Evolutionary conservation across 805 yeast genomes (phyloP), one percentile per base, ranked within the genome.

Genomic region (Schwanniomyces sp.): DNA sequence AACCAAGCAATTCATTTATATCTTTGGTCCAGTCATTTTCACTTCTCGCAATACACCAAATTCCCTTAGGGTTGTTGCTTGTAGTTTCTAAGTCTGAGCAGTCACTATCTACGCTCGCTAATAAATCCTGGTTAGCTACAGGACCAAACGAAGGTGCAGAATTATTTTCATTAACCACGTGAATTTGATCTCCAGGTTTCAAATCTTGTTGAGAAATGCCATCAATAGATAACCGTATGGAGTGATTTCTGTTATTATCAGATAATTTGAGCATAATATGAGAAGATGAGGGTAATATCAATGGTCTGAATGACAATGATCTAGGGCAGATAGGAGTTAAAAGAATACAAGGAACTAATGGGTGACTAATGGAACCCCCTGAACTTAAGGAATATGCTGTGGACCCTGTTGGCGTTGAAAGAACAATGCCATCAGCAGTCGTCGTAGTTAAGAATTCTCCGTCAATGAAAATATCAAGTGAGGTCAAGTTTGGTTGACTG

Each of bases 321-420:
- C 96, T 69, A 7, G 98, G 97, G 61, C 97, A 91, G 43, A 91
- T 88, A 9, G 97, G 97, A 0, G 97, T 88, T 28, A 91, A 65
- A 41, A 91, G 69, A 9, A 89, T 84, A 50, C 94, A 85, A 12
- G 90, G 86, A 7, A 91, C 96, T 44, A 84, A 69, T 0, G 98
- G 97, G 53, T 91, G 95, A 1, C 89, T 92, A 49, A 91, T 91
- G 11, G 96, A 83, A 1, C 98, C 98, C 11, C 98, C 97, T 0
- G 96, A 82, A 26, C 89, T 81, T 44, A 91, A 70, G 0, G 96
- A 88, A 61, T 91, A 91, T 0, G 97, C 97, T 0, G 97, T 91
- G 8, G 96, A 88, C 0, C 98, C 98, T 0, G 97, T 91, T 14
- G 98, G 98, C 0, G 97, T 88, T 2, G 94, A 78, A 40, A 90